Evolutionary conservation across 116 monocot genomes (phyloP).

Genomic region (Phalaenopsis hybrid): DNA sequence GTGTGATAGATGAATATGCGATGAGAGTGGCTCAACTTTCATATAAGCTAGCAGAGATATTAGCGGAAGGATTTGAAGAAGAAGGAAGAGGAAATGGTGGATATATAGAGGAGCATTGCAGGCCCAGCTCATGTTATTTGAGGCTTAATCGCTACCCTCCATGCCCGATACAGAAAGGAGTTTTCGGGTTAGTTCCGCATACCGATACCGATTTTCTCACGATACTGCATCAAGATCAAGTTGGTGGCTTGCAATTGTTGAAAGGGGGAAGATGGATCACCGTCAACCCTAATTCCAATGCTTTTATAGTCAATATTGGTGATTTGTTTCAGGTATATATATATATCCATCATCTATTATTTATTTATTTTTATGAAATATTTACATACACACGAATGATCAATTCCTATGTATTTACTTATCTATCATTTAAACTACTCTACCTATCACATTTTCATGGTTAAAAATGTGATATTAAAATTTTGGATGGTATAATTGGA

Average conservation of each 20-base stretch:
- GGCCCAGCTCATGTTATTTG: slow-evolving; percentile 35
- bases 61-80: slow-evolving; percentile 14
- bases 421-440: too few species aligned
- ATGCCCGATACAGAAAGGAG: slow-evolving; percentile 22
- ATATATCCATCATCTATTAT: too few species aligned
- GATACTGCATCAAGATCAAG: slow-evolving; percentile 41
- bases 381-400: too few species aligned
- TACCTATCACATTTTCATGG: too few species aligned
- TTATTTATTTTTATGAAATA: too few species aligned
- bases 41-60: slow-evolving; percentile 21
- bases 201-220: slow-evolving; percentile 65
- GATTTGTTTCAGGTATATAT: slow-evolving; percentile 61
- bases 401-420: too few species aligned
- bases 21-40: slow-evolving; percentile 27
- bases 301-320: slow-evolving; percentile 59
- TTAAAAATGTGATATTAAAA: too few species aligned
- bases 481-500: too few species aligned
- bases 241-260: slow-evolving; percentile 49
- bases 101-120: slow-evolving; percentile 24
- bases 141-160: slow-evolving; percentile 53
- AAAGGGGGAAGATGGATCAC: slow-evolving; percentile 46
- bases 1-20: slow-evolving; percentile 32
- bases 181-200: slow-evolving; percentile 41
- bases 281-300: slow-evolving; percentile 41
- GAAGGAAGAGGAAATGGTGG: background rate